Percentiles rank a stretch among this genome's conserved stretches.
These are phyloP conservation scores for Pythium dissimile DNA, from an alignment of 352 stramenopile genomes.

Conservation along the genomic window DNA sequence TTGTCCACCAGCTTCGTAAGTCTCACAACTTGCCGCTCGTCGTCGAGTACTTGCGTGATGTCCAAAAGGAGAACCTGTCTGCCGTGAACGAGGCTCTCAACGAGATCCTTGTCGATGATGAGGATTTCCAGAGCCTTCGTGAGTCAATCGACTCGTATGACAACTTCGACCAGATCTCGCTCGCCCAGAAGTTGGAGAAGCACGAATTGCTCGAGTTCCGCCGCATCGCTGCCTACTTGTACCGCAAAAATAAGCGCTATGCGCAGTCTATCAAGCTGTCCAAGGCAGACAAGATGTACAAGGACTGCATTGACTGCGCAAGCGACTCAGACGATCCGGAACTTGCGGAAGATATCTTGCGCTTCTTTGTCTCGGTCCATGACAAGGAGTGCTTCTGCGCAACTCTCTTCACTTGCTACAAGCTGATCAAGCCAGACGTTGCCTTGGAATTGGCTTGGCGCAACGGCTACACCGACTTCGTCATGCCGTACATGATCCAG, in stretches of 20 bases:
- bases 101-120: conserved; percentile 95
- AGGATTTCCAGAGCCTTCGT: conserved; percentile 97
- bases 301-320: conserved; percentile 99
- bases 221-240: conserved; percentile 98
- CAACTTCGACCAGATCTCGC: conserved; percentile 99
- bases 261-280: conserved; percentile 97
- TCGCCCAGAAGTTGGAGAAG: conserved; percentile 98
- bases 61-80: conserved; percentile 98
- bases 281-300: conserved; percentile 99
- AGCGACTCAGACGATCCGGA: conserved; percentile 95
- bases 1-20: conserved; percentile 98
- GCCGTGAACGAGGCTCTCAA: conserved; percentile 99
- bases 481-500: conserved; percentile 99
- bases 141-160: conserved; percentile 99
- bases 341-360: conserved; percentile 96
- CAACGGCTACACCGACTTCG: conserved; percentile 98
- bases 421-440: conserved; percentile 98
- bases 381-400: conserved; percentile 99
- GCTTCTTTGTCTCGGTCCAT: conserved; percentile 98
- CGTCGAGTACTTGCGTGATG: conserved; percentile 97
- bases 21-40: conserved; percentile 96
- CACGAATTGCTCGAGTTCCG: conserved; percentile 99
- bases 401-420: conserved; percentile 98
- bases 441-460: conserved; percentile 98
- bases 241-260: conserved; percentile 99